These are phyloP conservation scores for Dictyostelium capitatum DNA, from an alignment of 78 protist genomes.

Conservation along the genomic window DNA sequence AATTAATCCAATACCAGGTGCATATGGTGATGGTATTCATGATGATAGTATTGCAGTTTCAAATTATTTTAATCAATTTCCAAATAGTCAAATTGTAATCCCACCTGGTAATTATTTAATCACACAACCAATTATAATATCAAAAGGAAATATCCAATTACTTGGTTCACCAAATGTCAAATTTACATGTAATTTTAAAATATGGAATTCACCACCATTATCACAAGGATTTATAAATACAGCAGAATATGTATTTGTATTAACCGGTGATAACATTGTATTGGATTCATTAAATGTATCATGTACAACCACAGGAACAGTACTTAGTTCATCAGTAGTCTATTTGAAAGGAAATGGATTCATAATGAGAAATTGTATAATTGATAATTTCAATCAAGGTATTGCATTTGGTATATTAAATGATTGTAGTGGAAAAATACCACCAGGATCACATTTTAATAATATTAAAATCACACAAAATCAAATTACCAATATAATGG, in stretches of 20 bases:
- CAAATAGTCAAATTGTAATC: conserved; percentile 10
- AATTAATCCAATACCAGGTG: conserved; percentile 58
- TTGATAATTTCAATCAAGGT: conserved; percentile 70
- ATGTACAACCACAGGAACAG: not conserved
- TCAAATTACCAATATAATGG: conserved; percentile 55
- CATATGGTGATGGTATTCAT: conserved; percentile 75
- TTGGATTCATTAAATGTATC: conserved; percentile 23
- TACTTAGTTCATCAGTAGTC: conserved; percentile 3
- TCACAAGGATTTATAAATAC: conserved; percentile 24
- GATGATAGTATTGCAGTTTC: conserved; percentile 58
- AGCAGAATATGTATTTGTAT: conserved; percentile 24
- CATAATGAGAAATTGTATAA: conserved; percentile 25
- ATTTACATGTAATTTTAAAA: conserved; percentile 23
- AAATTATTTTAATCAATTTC: conserved; percentile 13
- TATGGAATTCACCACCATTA: not conserved
- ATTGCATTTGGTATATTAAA: conserved; percentile 31
- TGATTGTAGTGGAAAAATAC: conserved; percentile 1
- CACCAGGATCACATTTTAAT: not conserved
- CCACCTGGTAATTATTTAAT: conserved; percentile 75
- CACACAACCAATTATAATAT: not conserved
- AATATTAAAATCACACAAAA: conserved; percentile 20
- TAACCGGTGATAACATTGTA: conserved; percentile 38
- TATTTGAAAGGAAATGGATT: conserved; percentile 35
- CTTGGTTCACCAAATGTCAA: conserved; percentile 26
- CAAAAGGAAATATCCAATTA: conserved; percentile 23